Conservation (phyloP, 257 asterid species). For the Solanum commersonii region DNA sequence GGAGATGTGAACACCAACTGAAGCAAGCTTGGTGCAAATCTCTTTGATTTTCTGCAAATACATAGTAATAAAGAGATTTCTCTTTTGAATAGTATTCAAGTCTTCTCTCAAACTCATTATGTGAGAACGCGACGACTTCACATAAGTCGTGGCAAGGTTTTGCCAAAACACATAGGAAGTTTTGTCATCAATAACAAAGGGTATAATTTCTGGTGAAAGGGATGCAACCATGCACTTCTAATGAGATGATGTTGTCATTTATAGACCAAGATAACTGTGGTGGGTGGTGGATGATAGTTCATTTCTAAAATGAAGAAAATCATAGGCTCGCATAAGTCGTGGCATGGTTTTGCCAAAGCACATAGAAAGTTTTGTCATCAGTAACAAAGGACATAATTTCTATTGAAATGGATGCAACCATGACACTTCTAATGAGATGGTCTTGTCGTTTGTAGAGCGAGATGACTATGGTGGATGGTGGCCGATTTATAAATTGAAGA, state of each 20-base stretch:
- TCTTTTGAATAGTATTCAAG: not conserved
- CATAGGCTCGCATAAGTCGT: not conserved
- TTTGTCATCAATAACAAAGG: not conserved
- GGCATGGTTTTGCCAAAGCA: not conserved
- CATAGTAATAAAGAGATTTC: not conserved
- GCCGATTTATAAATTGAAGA: not conserved
- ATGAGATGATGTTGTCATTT: not conserved
- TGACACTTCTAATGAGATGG: not conserved
- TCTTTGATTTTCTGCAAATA: too few relatives aligned
- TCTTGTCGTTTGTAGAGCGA: not conserved
- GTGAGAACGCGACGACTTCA: not conserved
- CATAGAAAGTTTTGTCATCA: not conserved
- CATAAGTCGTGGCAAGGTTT: not conserved
- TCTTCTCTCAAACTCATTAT: not conserved
- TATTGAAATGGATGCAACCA: not conserved
- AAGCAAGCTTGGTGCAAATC: not conserved
- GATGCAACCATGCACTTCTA: not conserved
- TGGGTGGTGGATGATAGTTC: not conserved
- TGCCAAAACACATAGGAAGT: not conserved
- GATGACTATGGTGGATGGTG: not conserved
- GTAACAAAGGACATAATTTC: not conserved
- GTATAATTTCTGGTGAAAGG: not conserved
- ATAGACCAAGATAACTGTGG: not conserved
- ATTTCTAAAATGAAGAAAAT: not conserved
- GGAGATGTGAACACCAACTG: not conserved